phyloP scores from a whole-genome alignment of 2,329 filamentous ascomycete genomes.

The Pseudocercospora musae region DNA sequence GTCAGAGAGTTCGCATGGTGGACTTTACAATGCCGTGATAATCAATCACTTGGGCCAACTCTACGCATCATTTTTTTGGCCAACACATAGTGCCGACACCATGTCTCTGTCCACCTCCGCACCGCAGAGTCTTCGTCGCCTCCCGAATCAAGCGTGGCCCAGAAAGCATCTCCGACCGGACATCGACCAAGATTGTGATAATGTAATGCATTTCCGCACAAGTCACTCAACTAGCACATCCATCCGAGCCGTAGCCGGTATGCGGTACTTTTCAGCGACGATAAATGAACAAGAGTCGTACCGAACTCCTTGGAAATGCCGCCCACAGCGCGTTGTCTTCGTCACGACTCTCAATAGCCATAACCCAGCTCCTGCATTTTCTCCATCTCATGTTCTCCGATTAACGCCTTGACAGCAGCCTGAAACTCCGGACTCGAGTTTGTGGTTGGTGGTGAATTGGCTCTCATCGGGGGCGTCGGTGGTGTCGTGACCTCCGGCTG shows the following conservation, averaged over 20 bases:
- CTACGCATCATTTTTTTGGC: too few relatives aligned
- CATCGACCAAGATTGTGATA: background rate
- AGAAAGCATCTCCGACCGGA: too few relatives aligned
- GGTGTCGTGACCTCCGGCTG: background rate
- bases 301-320: background rate
- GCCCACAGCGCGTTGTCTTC: background rate
- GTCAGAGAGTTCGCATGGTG: background rate
- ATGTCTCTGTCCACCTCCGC: too few relatives aligned
- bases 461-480: background rate
- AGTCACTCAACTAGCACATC: slow-evolving; percentile 2
- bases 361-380: background rate
- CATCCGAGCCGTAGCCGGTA: background rate
- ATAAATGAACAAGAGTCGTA: background rate
- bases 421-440: background rate
- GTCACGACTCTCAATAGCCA: background rate
- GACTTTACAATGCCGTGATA: background rate
- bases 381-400: background rate
- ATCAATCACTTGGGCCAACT: too few relatives aligned
- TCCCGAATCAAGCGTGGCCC: too few relatives aligned
- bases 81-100: too few relatives aligned
- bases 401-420: background rate
- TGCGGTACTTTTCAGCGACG: background rate
- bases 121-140: too few relatives aligned
- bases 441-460: background rate
- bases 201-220: background rate